Evolutionary conservation across 257 asterid species (phyloP).

Genomic region (Ajuga chamaepitys): DNA sequence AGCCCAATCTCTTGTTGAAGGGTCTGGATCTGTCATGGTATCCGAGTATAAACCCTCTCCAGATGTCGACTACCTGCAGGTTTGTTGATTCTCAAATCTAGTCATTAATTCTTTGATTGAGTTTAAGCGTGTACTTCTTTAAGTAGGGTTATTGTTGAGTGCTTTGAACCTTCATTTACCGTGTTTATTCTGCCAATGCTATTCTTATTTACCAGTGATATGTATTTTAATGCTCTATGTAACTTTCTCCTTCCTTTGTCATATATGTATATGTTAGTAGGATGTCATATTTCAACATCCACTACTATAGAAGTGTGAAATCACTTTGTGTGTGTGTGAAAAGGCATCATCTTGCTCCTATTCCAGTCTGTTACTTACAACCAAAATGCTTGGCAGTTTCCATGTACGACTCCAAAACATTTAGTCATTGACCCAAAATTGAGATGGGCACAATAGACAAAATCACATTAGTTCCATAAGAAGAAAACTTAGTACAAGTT

Average conservation of each 20-base stretch:
- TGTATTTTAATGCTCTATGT: neutral
- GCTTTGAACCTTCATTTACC: too few relatives aligned
- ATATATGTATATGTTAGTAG: neutral
- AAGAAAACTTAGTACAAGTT: too few relatives aligned
- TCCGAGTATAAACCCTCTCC: conserved; percentile 72
- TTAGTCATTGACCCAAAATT: too few relatives aligned
- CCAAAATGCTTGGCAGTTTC: neutral
- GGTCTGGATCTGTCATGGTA: conserved; percentile 66
- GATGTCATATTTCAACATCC: neutral
- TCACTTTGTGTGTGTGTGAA: neutral
- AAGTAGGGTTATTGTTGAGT: neutral
- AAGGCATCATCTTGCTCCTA: neutral
- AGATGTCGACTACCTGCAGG: conserved; percentile 98
- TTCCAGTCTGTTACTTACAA: neutral
- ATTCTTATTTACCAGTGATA: neutral
- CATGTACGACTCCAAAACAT: too few relatives aligned
- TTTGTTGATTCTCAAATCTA: conserved; percentile 14
- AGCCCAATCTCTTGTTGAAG: conserved; percentile 77
- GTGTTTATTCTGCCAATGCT: neutral
- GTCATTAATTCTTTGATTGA: neutral
- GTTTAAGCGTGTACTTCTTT: neutral
- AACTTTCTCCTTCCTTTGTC: neutral
- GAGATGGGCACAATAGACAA: too few relatives aligned
- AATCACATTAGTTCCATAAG: too few relatives aligned
- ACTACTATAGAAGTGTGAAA: neutral